Percentiles rank a stretch among this genome's conserved stretches.
phyloP scores from a whole-genome alignment of 352 stramenopile species.

The Saprolegnia diclina region DNA sequence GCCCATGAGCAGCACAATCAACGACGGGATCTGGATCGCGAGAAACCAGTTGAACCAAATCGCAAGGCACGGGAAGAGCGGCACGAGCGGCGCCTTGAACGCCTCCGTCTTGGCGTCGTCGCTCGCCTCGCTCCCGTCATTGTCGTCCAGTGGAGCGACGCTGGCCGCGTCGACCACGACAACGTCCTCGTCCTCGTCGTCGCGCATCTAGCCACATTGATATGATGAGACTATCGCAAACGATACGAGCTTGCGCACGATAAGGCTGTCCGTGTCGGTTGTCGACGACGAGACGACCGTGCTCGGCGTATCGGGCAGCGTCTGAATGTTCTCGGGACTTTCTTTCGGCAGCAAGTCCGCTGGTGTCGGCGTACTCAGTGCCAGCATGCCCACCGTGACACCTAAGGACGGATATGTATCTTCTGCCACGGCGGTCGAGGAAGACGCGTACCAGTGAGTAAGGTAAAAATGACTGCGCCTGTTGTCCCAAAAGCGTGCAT shows the following conservation, averaged over 20 bases:
- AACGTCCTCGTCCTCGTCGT: constrained; percentile 24
- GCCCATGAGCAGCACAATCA: constrained; percentile 55
- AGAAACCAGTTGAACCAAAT: constrained; percentile 88
- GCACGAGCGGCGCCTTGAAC: constrained; percentile 66
- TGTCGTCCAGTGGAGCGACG: constrained; percentile 20
- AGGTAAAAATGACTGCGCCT: constrained; percentile 46
- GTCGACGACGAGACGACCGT: neutral
- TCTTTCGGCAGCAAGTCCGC: neutral
- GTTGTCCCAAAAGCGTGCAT: constrained; percentile 44
- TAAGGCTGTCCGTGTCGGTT: neutral
- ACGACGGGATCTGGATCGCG: constrained; percentile 70
- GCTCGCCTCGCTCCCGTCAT: constrained; percentile 23
- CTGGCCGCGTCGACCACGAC: constrained; percentile 23
- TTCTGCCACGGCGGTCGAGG: neutral
- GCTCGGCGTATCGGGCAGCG: neutral
- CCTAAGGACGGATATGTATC: neutral
- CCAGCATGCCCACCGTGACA: neutral
- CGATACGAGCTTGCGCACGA: neutral
- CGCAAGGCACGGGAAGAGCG: constrained; percentile 65
- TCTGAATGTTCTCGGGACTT: neutral
- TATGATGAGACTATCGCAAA: neutral
- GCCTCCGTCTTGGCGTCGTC: constrained; percentile 31
- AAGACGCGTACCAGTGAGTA: constrained; percentile 30
- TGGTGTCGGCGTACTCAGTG: neutral
- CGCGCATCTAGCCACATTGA: neutral